These are phyloP conservation scores for Cladosporium cucumerinum DNA, from an alignment of 2,329 filamentous ascomycete genomes.

Conservation along the genomic window DNA sequence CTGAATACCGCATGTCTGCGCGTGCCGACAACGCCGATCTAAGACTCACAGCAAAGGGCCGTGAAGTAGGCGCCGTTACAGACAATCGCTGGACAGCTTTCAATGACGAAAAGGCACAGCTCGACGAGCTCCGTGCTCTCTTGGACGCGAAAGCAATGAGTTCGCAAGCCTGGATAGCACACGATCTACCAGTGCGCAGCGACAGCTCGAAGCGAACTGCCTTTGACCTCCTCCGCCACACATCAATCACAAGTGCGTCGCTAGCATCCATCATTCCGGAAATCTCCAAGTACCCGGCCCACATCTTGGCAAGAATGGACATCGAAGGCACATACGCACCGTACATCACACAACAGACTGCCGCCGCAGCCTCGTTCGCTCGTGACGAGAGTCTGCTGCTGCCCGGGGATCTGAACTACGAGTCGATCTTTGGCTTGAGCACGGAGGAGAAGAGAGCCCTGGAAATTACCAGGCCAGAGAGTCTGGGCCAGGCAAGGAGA, in stretches of 20 bases:
- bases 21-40: slow-evolving; percentile 92
- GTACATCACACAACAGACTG: slow-evolving; percentile 71
- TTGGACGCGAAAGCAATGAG: slow-evolving; percentile 59
- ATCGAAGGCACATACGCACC: slow-evolving; percentile 86
- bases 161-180: slow-evolving; percentile 63
- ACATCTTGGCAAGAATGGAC: slow-evolving; percentile 65
- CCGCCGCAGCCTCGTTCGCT: slow-evolving; percentile 63
- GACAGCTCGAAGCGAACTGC: slow-evolving; percentile 68
- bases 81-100: slow-evolving; percentile 74
- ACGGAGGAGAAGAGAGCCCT: slow-evolving; percentile 74
- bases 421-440: slow-evolving; percentile 68
- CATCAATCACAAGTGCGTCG: slow-evolving; percentile 55
- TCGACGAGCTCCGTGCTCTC: slow-evolving; percentile 60
- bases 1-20: slow-evolving; percentile 89
- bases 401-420: slow-evolving; percentile 74
- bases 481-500: slow-evolving; percentile 79
- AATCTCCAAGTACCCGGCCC: slow-evolving; percentile 52
- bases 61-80: slow-evolving; percentile 72
- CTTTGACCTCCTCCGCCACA: slow-evolving; percentile 73
- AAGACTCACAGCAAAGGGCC: slow-evolving; percentile 76
- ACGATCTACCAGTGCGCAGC: slow-evolving; percentile 66
- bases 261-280: slow-evolving; percentile 58
- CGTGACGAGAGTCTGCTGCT: slow-evolving; percentile 74
- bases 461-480: slow-evolving; percentile 70
- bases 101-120: slow-evolving; percentile 61